Evolutionary conservation across 768 basidiomycete genomes (phyloP), one percentile per base, ranked within the genome.

Genomic region (Boletellus emodensis): DNA sequence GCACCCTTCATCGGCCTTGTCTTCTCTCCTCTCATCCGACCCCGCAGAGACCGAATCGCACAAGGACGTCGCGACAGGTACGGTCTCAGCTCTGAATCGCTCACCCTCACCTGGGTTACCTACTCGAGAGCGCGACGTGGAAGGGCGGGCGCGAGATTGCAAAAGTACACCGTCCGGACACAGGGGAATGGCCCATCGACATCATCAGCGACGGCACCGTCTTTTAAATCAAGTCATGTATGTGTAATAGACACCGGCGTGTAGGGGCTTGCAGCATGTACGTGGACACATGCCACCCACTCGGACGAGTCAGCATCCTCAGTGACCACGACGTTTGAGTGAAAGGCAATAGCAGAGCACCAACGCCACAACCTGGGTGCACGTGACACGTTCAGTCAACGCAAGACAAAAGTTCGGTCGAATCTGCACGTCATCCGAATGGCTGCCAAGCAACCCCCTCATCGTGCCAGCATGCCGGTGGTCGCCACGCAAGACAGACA

Each of bases 121-220:
- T 97, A 0, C 74, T 99, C 32, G 95, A 98, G 70, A 84, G 85
- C 44, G 94, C 94, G 2, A 98, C 94, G 0, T 99, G 95, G 95
- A 95, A 94, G 63, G 93, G 92, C 2, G 95, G 95, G 3, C 75
- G 95, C 5, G 92, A 95, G 70, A 90, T 97, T 36, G 95, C 95
- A 3, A 87, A 84, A 64, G 68, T 75, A 64, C 84, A 80, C 65
- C 72, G 94, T 5, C 87, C 85, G 0, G 72, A 75, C 39, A 84
- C 81, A 0, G 84, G 87, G 6, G 92, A 92, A 1, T 91, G 90
- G 0, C 90, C 90, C 1, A 88, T 93, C 60, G 89, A 90, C 52
- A 90, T 92, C 50, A 78, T 83, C 53, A 90, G 88, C 52, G 90
- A 92, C 53, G 90, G 90, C 2, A 92, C 90, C 1, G 80, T 91